Conservation (phyloP, 73 alveolate genomes). For the Paramecium pentaurelia region DNA sequence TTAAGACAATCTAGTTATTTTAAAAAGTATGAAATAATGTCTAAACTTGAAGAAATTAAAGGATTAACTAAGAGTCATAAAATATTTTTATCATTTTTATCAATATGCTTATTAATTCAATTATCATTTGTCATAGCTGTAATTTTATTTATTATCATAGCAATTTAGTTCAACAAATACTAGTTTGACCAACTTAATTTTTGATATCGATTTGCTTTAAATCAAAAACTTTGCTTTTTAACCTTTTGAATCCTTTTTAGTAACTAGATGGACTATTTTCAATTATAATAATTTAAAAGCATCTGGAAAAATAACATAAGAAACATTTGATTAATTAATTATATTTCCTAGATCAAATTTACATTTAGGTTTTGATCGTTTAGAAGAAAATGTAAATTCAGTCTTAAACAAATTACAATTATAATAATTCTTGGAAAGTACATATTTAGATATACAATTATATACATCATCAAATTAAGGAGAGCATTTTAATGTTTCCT, state of each 20-base stretch:
- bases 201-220: not conserved
- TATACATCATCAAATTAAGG: not conserved
- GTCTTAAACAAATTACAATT: not conserved
- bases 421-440: not conserved
- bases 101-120: not conserved
- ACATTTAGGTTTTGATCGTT: not conserved
- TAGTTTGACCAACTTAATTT: not conserved
- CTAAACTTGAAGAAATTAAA: not conserved
- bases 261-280: slow-evolving; percentile 7
- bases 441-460: not conserved
- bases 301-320: not conserved
- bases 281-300: not conserved
- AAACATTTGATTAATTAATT: not conserved
- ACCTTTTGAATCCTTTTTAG: slow-evolving; percentile 26
- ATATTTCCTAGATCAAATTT: not conserved
- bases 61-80: not conserved
- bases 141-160: not conserved
- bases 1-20: not conserved
- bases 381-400: not conserved
- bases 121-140: not conserved
- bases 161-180: not conserved
- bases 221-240: not conserved
- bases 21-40: not conserved
- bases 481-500: not conserved
- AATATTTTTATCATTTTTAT: not conserved